Evolutionary conservation across 192 early-diverging fungal species (phyloP).

Genomic region (Geosiphon pyriformis): DNA sequence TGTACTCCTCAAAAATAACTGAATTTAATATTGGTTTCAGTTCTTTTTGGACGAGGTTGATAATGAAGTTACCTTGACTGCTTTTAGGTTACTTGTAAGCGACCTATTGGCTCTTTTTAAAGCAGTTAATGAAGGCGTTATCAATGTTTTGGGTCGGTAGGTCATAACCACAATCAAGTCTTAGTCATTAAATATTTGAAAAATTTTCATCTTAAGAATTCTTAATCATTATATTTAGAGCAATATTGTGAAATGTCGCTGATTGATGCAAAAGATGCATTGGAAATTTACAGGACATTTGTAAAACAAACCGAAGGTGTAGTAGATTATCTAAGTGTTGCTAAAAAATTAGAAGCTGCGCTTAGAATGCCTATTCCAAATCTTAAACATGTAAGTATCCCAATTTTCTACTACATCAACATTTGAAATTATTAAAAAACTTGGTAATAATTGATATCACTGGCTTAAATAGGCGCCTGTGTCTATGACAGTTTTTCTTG

Average conservation of each 20-base stretch:
- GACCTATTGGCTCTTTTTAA: conserved; percentile 71
- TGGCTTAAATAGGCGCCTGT: conserved; percentile 56
- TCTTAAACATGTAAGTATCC: conserved; percentile 62
- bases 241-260: conserved; percentile 71
- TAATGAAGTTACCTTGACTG: conserved; percentile 67
- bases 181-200: background rate
- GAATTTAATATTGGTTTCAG: conserved; percentile 31
- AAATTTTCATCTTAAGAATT: background rate
- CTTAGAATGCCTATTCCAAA: conserved; percentile 63
- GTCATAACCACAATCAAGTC: background rate
- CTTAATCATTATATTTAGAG: conserved; percentile 32
- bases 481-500: conserved; percentile 56
- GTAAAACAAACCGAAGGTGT: conserved; percentile 63
- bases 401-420: background rate
- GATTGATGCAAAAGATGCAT: conserved; percentile 52
- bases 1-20: conserved; percentile 7
- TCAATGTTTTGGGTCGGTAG: conserved; percentile 53
- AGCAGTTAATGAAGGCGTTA: conserved; percentile 71
- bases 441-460: background rate
- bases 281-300: conserved; percentile 75
- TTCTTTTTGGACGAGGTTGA: conserved; percentile 68
- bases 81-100: conserved; percentile 63
- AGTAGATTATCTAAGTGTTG: conserved; percentile 65
- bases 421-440: background rate
- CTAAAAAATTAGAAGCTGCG: conserved; percentile 48